Evolutionary conservation across 2,329 filamentous ascomycete species (phyloP).

Genomic region (Trichoderma hamatum): DNA sequence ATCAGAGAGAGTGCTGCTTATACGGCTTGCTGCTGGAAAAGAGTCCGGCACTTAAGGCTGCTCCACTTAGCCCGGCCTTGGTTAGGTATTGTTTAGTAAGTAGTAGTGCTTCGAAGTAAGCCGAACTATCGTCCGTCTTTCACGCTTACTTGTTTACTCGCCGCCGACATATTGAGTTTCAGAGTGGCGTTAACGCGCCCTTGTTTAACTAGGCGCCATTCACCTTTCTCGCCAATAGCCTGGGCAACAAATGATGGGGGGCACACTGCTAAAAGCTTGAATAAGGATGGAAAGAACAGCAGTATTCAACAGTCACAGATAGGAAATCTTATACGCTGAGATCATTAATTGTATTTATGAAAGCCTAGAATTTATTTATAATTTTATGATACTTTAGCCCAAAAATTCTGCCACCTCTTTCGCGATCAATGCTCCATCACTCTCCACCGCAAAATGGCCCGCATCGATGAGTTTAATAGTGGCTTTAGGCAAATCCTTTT

Average conservation of each 20-base stretch:
- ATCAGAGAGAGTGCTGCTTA: background rate
- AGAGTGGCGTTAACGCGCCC: background rate
- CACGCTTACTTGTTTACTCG: background rate
- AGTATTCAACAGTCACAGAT: background rate
- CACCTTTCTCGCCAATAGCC: background rate
- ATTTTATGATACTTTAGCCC: background rate
- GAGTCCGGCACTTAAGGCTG: background rate
- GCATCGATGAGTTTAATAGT: constrained; percentile 11
- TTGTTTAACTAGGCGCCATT: background rate
- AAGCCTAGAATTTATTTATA: background rate
- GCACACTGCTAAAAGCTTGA: background rate
- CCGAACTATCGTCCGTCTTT: background rate
- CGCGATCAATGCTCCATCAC: constrained; percentile 1
- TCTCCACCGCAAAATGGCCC: constrained; percentile 16
- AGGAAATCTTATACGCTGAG: background rate
- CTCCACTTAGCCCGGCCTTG: background rate
- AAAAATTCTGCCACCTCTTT: constrained; percentile 1
- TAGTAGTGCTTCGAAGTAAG: background rate
- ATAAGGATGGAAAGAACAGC: background rate
- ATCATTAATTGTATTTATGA: background rate
- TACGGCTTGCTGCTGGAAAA: background rate
- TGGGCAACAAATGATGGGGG: background rate
- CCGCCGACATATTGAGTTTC: background rate
- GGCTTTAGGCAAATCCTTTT: constrained; percentile 1
- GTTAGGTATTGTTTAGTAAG: background rate